Percentiles rank a stretch among this genome's conserved stretches.
phyloP scores from a whole-genome alignment of 208 protist species.

The Acanthamoeba castellanii region DNA sequence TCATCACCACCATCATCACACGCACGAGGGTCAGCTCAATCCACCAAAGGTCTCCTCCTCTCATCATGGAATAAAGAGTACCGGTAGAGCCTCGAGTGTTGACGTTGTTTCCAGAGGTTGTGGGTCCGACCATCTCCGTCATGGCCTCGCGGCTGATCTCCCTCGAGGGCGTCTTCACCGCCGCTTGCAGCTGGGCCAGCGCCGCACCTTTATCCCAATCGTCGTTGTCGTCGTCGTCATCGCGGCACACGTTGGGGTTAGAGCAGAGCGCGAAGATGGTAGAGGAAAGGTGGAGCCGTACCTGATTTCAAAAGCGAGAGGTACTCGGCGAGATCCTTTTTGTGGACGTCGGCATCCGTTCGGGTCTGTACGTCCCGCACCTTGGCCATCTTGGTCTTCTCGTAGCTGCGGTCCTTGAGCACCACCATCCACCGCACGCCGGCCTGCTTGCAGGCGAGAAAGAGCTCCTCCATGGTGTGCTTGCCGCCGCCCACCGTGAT shows the following conservation, averaged over 20 bases:
- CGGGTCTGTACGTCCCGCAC: slow-evolving; percentile 36
- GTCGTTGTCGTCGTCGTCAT: background rate
- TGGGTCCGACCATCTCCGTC: background rate
- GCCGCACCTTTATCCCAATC: background rate
- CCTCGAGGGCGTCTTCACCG: slow-evolving; percentile 5
- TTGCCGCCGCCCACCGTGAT: background rate
- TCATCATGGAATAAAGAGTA: background rate
- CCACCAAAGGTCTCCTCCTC: background rate
- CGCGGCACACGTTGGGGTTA: background rate
- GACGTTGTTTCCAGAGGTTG: background rate
- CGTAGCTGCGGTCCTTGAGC: slow-evolving; percentile 50
- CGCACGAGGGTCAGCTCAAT: background rate
- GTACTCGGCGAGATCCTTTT: slow-evolving; percentile 31
- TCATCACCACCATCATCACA: background rate
- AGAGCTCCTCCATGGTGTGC: slow-evolving; percentile 46
- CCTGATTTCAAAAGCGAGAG: slow-evolving; percentile 8
- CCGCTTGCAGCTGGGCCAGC: background rate
- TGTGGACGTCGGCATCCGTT: slow-evolving; percentile 37
- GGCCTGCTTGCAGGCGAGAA: slow-evolving; percentile 31
- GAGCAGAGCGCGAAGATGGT: no score
- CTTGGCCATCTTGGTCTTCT: slow-evolving; percentile 66
- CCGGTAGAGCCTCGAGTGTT: background rate
- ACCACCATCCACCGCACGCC: slow-evolving; percentile 66
- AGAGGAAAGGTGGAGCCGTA: no score
- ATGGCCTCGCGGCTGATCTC: background rate